Evolutionary conservation across 1,284 basidiomycete genomes (phyloP).

Genomic region (Puccinia hordei): DNA sequence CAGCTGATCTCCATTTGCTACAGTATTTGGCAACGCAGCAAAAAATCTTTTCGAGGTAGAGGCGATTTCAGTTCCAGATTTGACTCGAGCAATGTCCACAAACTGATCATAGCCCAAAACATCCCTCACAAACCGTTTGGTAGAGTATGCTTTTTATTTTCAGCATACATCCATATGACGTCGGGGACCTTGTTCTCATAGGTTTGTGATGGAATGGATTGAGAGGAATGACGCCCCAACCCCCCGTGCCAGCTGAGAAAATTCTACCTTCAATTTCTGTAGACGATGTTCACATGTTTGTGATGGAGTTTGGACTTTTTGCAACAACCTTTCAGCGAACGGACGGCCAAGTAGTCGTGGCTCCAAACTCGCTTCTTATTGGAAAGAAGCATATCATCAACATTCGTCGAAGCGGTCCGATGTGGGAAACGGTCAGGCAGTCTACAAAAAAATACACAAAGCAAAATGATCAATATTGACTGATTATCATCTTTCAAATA

Average conservation of each 20-base stretch:
- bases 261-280: constrained; percentile 58
- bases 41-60: constrained; percentile 75
- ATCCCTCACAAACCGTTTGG: background rate
- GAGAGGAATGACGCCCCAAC: no score
- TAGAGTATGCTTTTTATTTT: constrained; percentile 45
- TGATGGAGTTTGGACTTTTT: constrained; percentile 77
- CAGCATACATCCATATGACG: constrained; percentile 58
- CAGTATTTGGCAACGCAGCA: constrained; percentile 73
- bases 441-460: constrained; percentile 61
- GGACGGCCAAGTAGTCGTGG: constrained; percentile 75
- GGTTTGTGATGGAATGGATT: constrained; percentile 36
- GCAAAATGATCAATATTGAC: no score
- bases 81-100: background rate
- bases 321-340: constrained; percentile 76
- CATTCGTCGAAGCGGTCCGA: constrained; percentile 58
- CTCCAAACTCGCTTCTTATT: constrained; percentile 75
- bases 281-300: constrained; percentile 71
- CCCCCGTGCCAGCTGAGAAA: background rate
- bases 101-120: background rate
- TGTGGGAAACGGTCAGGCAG: constrained; percentile 76
- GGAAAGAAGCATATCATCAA: constrained; percentile 73
- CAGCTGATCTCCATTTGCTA: background rate
- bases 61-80: background rate
- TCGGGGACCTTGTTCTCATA: constrained; percentile 58
- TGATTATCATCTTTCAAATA: no score